Evolutionary conservation across 352 stramenopile species (phyloP), one percentile per base, ranked within the genome.

Genomic region (Phytophthora multivora): DNA sequence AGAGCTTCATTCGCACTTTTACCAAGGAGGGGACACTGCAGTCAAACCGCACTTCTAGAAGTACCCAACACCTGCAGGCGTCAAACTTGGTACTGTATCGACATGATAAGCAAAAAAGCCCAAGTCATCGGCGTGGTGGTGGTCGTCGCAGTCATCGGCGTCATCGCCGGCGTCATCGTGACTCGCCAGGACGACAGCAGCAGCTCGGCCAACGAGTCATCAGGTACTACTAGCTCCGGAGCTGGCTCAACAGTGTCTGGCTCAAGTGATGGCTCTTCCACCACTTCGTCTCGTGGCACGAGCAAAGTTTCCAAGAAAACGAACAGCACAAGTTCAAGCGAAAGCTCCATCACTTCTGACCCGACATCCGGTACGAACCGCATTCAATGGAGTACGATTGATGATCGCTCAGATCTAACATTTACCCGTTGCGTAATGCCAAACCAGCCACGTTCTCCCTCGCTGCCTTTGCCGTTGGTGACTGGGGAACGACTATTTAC

Each of bases 401-500:
- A 4, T 18, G 5, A 21, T 48, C 36, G 1, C 18, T 26, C 9
- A 25, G 0, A 51, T 6, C 43, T 62, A 47, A 41, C 5, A 18
- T 23, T 33, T 36, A 2, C 12, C 16, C 5, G 16, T 48, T 47
- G 11, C 48, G 33, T 9, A 30, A 21, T 16, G 6, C 9, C 2
- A 31, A 33, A 13, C 11, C 16, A 62, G 65, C 59, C 33, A 67
- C 40, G 36, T 89, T 67, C 54, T 77, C 74, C 30, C 57, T 90
- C 0, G 50, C 66, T 7, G 75, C 75, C 21, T 88, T 83, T 51
- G 82, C 80, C n/a, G 79, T 91, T 33, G 80, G 82, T 16, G 82
- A 89, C 54, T 89, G 79, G 82, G 82, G 82, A n/a, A 86, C 78
- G 16, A 89, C 82, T 16, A 64, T 76, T 30, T 65, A 57, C 13